Percentiles rank a stretch among this genome's conserved stretches.
Conservation (phyloP, 169 alveolate genomes). For the Plasmodium cynomolgi region DNA sequence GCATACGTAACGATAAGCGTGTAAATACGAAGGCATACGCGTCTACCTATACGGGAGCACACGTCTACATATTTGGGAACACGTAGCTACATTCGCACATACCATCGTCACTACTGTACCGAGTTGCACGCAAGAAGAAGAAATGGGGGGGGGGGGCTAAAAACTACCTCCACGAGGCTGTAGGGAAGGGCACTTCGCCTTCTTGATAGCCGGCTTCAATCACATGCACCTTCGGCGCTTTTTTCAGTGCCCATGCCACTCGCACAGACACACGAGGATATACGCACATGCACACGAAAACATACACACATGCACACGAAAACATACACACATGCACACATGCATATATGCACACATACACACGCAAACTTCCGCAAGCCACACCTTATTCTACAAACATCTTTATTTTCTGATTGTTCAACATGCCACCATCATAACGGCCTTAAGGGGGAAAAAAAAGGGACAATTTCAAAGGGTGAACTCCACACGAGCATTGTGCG, state of each 20-base stretch:
- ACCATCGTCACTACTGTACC: neutral
- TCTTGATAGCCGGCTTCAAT: neutral
- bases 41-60: neutral
- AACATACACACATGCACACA: too few relatives aligned
- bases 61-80: neutral
- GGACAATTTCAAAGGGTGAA: neutral
- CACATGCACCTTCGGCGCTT: neutral
- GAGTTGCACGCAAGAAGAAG: neutral
- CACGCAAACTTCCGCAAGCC: neutral
- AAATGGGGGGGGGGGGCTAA: neutral
- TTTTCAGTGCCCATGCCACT: neutral
- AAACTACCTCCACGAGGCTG: neutral
- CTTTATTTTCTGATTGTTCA: conserved; percentile 66
- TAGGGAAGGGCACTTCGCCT: neutral
- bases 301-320: neutral
- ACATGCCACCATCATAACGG: conserved; percentile 66
- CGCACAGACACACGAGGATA: neutral
- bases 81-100: neutral
- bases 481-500: neutral
- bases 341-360: neutral
- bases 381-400: conserved; percentile 48
- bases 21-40: neutral
- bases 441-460: conserved; percentile 28
- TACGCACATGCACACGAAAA: neutral
- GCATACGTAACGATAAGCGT: neutral